Evolutionary conservation across 805 yeast species (phyloP).

Genomic region (Ogataea sp.): DNA sequence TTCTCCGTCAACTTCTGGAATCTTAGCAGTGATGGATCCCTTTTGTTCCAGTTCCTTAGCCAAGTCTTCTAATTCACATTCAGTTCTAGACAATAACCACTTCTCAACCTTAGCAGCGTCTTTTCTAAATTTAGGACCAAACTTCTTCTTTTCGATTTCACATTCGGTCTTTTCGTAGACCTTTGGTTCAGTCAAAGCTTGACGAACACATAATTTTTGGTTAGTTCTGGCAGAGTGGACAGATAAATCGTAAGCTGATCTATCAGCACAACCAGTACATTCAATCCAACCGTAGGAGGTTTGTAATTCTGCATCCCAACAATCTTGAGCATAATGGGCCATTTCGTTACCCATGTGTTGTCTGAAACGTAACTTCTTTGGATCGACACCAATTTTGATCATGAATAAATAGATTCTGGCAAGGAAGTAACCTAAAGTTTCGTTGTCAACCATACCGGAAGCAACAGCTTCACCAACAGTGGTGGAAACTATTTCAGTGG

Average conservation of each 20-base stretch:
- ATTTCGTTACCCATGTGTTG: constrained; percentile 98
- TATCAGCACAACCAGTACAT: constrained; percentile 99
- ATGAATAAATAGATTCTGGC: constrained; percentile 88
- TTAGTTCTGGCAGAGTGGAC: constrained; percentile 94
- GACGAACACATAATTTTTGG: constrained; percentile 91
- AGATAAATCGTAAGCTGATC: constrained; percentile 94
- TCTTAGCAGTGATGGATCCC: constrained; percentile 57
- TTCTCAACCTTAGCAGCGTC: constrained; percentile 90
- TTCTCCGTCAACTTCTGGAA: constrained; percentile 49
- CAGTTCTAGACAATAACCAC: constrained; percentile 67
- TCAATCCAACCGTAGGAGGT: constrained; percentile 99
- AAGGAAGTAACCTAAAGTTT: constrained; percentile 94
- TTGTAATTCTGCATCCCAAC: constrained; percentile 98
- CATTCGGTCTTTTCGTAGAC: constrained; percentile 79
- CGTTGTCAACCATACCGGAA: constrained; percentile 85
- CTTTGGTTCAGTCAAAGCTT: constrained; percentile 77
- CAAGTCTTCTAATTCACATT: constrained; percentile 76
- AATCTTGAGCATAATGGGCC: constrained; percentile 99
- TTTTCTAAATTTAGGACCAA: constrained; percentile 96
- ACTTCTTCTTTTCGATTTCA: constrained; percentile 86
- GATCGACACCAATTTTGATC: constrained; percentile 84
- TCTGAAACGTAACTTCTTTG: constrained; percentile 81
- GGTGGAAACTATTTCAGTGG: constrained; percentile 53
- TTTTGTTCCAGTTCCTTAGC: constrained; percentile 55
- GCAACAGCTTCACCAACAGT: constrained; percentile 88